Percentiles rank a stretch among this genome's conserved stretches.
These are phyloP conservation scores for Spinellus fusiger DNA, from an alignment of 192 early-diverging fungal genomes.

Conservation along the genomic window DNA sequence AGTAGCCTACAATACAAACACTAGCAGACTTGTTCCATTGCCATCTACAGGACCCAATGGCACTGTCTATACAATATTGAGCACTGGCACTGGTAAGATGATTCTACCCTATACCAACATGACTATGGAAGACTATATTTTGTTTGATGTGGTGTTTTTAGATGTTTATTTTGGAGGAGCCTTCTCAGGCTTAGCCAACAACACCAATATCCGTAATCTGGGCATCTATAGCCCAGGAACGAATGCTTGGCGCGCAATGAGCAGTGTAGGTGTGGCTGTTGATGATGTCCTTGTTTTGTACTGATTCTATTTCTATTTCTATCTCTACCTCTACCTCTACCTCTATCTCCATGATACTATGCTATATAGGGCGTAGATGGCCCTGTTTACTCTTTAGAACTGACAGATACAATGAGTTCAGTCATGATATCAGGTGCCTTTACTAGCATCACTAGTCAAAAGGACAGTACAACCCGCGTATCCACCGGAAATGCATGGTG, in stretches of 20 bases:
- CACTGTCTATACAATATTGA: constrained; percentile 4
- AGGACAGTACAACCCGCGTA: not conserved
- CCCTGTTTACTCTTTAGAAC: constrained; percentile 13
- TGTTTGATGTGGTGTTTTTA: not conserved
- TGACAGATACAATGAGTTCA: not conserved
- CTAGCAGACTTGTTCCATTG: not conserved
- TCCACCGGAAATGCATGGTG: constrained; percentile 19
- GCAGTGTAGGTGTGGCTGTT: constrained; percentile 8
- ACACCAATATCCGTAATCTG: constrained; percentile 2
- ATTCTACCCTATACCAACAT: not conserved
- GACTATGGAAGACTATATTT: not conserved
- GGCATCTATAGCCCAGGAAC: constrained; percentile 5
- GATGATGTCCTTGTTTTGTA: not conserved
- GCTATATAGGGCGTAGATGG: constrained; percentile 14
- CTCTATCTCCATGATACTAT: not conserved
- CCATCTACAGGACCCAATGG: constrained; percentile 12
- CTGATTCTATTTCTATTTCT: not conserved
- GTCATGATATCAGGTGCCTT: constrained; percentile 15
- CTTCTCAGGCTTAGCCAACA: constrained; percentile 3
- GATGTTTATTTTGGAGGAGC: constrained; percentile 28
- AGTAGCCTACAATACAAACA: constrained; percentile 43
- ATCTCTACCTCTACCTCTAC: not conserved
- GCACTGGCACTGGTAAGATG: constrained; percentile 4
- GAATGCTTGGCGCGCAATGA: constrained; percentile 1
- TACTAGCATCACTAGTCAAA: not conserved